Base-by-base conservation (phyloP, 352 stramenopile genomes). In the Saprolegnia parasitica region DNA sequence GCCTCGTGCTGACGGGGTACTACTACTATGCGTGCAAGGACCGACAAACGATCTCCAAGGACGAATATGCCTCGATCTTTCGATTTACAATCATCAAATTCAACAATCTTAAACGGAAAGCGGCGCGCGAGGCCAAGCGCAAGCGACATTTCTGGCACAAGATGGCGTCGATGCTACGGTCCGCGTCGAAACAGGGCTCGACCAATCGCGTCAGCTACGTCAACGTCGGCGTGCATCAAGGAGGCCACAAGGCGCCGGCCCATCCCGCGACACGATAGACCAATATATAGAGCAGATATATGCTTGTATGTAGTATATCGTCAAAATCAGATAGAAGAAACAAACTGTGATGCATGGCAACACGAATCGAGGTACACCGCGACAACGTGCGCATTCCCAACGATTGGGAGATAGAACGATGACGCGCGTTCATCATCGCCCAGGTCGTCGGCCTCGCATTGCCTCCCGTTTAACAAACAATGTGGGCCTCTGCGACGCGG, bases 1-100 rank as follows among this genome's bases (percentile, higher is more conserved):
- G 11, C 11, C 13, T 49, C 42, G 3, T 49, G 18, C 18, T 49
- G 13, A 49, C 13, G 13, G 18, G 42, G 13, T 49, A 49, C 13
- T 49, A 67, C 60, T 55, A 40, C 24, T 23, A 23, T 16, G 32
- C 24, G 15, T 67, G 60, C 60, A 67, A 67, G 32, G 18, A 21
- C 10, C n/a, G 32, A 5, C 60, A 54, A 26, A 67, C 60, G 3
- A 29, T 67, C 18, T 67, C 60, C 4, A 55, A 54, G 15, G 60
- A 67, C 20, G 60, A 67, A 21, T 67, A 67, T 24, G 11, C 60
- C 18, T 67, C 60, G 21, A 56, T 67, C 1, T 67, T 67, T 15
- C 32, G 40, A 4, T 67, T 67, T 56, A 55, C 24, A 5, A 46
- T 67, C 26, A 67, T 67, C 5, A 67, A 54, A 23, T 55, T 55